These are phyloP conservation scores for Colletotrichum paranaense DNA, from an alignment of 2,329 filamentous ascomycete species.

Conservation along the genomic window DNA sequence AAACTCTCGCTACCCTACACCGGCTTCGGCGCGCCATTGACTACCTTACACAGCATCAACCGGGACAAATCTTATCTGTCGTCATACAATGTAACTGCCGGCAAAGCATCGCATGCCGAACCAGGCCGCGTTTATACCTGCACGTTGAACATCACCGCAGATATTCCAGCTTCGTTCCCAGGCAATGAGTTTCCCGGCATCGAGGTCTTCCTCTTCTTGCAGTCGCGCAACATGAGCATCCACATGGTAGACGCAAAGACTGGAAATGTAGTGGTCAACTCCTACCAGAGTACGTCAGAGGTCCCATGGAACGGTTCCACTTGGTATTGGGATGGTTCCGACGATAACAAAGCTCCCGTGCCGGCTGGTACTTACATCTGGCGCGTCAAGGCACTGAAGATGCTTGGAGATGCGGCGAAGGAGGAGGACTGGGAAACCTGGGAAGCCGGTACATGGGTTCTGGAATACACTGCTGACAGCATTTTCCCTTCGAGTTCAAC, in stretches of 20 bases:
- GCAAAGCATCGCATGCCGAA: background rate
- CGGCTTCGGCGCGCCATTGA: slow-evolving; percentile 11
- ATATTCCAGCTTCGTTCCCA: slow-evolving; percentile 1
- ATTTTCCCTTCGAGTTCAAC: background rate
- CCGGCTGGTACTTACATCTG: slow-evolving; percentile 10
- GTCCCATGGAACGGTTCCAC: background rate
- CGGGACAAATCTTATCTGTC: slow-evolving; percentile 1
- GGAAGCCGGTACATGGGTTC: slow-evolving; percentile 1
- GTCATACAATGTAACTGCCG: background rate
- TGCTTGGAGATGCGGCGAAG: background rate
- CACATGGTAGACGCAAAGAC: slow-evolving; percentile 1
- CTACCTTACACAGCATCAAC: background rate
- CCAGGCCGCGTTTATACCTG: slow-evolving; percentile 7
- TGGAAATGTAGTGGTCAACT: background rate
- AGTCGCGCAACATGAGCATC: background rate
- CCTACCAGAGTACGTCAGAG: background rate
- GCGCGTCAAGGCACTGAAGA: background rate
- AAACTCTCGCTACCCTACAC: slow-evolving; percentile 15
- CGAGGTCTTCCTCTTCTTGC: background rate
- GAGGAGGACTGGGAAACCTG: background rate
- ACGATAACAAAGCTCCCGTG: slow-evolving; percentile 5
- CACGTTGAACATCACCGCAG: background rate
- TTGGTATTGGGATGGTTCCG: slow-evolving; percentile 25
- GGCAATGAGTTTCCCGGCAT: slow-evolving; percentile 8
- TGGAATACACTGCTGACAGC: slow-evolving; percentile 1